Base-by-base conservation (phyloP, 2,329 filamentous ascomycete genomes). In the Diaporthe citriasiana region DNA sequence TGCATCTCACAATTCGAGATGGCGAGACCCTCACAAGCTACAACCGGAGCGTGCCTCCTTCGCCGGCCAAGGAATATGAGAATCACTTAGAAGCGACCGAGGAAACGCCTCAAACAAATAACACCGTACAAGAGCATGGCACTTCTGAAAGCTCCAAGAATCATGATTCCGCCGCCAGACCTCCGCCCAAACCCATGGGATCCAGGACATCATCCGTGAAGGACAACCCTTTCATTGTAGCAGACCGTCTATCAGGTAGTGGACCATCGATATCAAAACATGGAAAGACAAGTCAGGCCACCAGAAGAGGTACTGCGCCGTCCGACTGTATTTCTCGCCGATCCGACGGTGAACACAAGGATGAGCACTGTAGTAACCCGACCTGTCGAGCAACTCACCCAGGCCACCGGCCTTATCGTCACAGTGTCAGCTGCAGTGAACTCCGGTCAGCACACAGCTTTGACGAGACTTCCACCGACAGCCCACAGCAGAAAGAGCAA, bases 221-320 rank as follows among this genome's bases (percentile, higher is more conserved):
- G 47, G 73, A 76, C 4, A 80, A 76, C 59, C 77, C 77, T 3
- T 80, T 79, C 38, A 51, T 79, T 51, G 53, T 78, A 25, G 77
- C 78, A 25, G 79, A 80, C 22, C 77, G 77, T 57, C 71, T 76
- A 22, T 38, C 57, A n/a, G 68, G 30, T 50, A 30, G 51, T n/a
- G 47, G 40, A 25, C 47, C 53, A 10, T n/a, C 55, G 13, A 47
- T 38, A 6, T 50, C 69, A 55, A 60, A 56, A 38, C 72, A 38
- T 3, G 19, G 33, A 33, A 68, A 60, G 8, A n/a, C 19, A n/a
- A 73, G 45, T 25, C 51, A 72, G n/a, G 10, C 59, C 25, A 19
- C 10, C 40, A 70, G 33, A 50, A 47, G 27, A 69, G 42, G 38
- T n/a, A 53, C 45, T 6, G 30, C 53, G 13, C 57, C 69, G 15